Percentiles rank a stretch among this genome's conserved stretches.
Conservation (phyloP, 345 rosid genomes). For the Toxicodendron radicans region DNA sequence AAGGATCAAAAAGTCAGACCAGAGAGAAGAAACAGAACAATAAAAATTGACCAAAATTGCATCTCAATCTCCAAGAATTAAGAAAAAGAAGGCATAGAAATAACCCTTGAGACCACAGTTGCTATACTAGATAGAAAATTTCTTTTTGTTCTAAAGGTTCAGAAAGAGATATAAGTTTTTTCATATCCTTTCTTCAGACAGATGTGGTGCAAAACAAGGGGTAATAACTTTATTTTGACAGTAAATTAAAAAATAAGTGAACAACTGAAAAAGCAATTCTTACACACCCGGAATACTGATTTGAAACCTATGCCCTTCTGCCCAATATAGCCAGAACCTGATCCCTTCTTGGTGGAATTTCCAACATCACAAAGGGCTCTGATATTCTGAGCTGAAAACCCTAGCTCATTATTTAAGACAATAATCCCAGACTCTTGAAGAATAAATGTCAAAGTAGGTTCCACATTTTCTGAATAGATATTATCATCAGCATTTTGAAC, state of each 20-base stretch:
- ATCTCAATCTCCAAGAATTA: not conserved
- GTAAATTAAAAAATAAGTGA: not conserved
- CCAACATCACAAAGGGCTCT: constrained; percentile 97
- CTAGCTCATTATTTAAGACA: constrained; percentile 85
- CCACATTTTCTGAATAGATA: constrained; percentile 60
- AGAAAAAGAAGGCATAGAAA: not conserved
- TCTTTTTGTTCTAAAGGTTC: not conserved
- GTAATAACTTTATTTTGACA: not conserved
- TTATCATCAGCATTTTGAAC: constrained; percentile 99
- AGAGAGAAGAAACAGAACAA: not conserved
- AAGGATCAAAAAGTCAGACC: not conserved
- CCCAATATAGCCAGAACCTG: constrained; percentile 81
- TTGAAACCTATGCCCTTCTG: constrained; percentile 98
- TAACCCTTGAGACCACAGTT: not conserved
- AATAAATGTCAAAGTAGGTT: constrained; percentile 84
- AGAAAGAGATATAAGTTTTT: not conserved
- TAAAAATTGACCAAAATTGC: not conserved
- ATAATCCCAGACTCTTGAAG: constrained; percentile 71
- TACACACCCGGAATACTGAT: constrained; percentile 93
- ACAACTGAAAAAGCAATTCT: not conserved
- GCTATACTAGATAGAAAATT: not conserved
- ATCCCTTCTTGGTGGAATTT: constrained; percentile 85
- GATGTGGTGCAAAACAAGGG: not conserved
- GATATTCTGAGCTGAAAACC: constrained; percentile 81
- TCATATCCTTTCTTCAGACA: not conserved